Base-by-base conservation (phyloP, 306 rosid species). In the Vigna nakashimae region DNA sequence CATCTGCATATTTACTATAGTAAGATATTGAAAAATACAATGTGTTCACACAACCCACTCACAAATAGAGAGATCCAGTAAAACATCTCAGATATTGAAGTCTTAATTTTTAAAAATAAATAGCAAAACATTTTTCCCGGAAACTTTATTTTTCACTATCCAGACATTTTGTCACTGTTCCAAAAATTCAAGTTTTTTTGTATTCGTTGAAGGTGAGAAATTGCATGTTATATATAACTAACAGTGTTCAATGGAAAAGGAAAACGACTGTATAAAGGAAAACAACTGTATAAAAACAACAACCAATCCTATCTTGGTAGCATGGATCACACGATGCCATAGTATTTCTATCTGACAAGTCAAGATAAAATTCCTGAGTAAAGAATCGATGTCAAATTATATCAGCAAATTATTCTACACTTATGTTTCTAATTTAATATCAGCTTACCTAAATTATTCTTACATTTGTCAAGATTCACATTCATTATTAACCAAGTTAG, bases 61-160 rank as follows among this genome's bases (percentile, higher is more conserved):
- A 56, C 63, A 22, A 56, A 9, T 53, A 18, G 9, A 7, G 28
- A 53, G 59, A 53, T 22, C 34, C 63, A 20, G 63, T 26, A 56
- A 56, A 56, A 22, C 7, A 56, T 56, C 63, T 2, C 30, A 51
- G 57, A 51, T 55, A 22, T 18, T 53, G 59, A 20, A 18, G 30
- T 18, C 60, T 55, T 18, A 40, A 49, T 57, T 42, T 62, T 64
- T 5, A 4, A 5, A 49, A 49, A 11, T 48, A 48, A 49, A 13
- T 49, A 15, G 18, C 5, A 49, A 49, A 49, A 49, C 53, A 13
- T 49, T 48, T 49, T 78, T 71, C 34, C 24, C 45, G 15, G 22
- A 63, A 71, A 62, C 20, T 36, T 60, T 62, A 46, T 62, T 24
- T 22, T 77, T 60, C 49, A 78, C 79, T 22, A 80, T 42, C 51